These are phyloP conservation scores for Jamesozyma jinghongensis DNA, from an alignment of 805 yeast genomes.

Conservation along the genomic window DNA sequence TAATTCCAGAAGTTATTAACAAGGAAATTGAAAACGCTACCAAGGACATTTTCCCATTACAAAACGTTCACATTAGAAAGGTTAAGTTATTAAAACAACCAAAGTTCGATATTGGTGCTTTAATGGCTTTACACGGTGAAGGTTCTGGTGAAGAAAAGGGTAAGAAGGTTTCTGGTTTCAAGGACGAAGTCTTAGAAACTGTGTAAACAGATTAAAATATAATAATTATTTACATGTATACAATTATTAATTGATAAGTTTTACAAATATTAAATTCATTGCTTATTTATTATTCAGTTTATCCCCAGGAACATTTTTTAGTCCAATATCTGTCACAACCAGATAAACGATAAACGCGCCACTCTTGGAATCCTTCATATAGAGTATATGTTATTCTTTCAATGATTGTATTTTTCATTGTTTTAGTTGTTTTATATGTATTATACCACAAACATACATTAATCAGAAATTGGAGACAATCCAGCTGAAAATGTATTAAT, in stretches of 20 bases:
- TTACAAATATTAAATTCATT: constrained; percentile 2
- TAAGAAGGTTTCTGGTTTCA: constrained; percentile 92
- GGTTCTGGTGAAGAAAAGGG: constrained; percentile 86
- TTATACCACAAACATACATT: too few relatives aligned
- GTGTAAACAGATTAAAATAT: constrained; percentile 46
- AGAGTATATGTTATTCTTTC: too few relatives aligned
- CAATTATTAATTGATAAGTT: constrained; percentile 8
- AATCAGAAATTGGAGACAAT: too few relatives aligned
- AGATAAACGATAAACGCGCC: neutral
- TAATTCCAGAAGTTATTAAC: constrained; percentile 97
- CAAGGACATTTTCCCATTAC: constrained; percentile 90
- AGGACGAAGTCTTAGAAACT: constrained; percentile 94
- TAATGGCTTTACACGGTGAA: constrained; percentile 96
- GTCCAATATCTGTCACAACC: too few relatives aligned
- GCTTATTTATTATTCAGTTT: neutral
- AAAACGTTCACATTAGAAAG: constrained; percentile 97
- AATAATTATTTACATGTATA: constrained; percentile 9
- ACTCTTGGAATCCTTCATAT: too few relatives aligned
- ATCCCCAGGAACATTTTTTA: too few relatives aligned
- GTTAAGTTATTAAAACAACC: constrained; percentile 97
- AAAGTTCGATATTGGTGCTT: constrained; percentile 94
- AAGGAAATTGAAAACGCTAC: constrained; percentile 97
- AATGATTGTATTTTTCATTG: too few relatives aligned
- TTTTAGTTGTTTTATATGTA: too few relatives aligned
- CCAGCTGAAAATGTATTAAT: too few relatives aligned